Evolutionary conservation across 176 grass and related monocot genomes (phyloP).

Genomic region (Juncus effusus): DNA sequence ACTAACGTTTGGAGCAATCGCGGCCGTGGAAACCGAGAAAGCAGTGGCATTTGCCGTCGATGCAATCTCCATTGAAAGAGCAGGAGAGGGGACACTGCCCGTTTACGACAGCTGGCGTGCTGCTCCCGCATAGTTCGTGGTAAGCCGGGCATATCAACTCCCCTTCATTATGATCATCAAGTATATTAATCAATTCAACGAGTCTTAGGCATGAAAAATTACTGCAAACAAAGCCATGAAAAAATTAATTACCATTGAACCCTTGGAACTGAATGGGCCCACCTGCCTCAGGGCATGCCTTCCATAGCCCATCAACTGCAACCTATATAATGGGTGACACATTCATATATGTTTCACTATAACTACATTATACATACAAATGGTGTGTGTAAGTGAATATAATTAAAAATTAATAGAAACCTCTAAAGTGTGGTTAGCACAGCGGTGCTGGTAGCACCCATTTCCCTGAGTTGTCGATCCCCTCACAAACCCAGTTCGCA

Average conservation of each 20-base stretch:
- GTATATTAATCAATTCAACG: neutral
- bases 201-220: slow-evolving; percentile 9
- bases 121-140: slow-evolving; percentile 67
- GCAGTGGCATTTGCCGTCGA: slow-evolving; percentile 87
- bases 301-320: slow-evolving; percentile 98
- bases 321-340: too few species aligned
- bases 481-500: slow-evolving; percentile 94
- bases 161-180: slow-evolving; percentile 46
- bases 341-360: too few species aligned
- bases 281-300: slow-evolving; percentile 68
- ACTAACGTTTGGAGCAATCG: slow-evolving; percentile 83
- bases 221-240: slow-evolving; percentile 14
- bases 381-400: too few species aligned
- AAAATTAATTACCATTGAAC: slow-evolving; percentile 62
- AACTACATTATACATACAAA: too few species aligned
- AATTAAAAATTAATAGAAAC: too few species aligned
- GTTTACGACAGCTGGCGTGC: slow-evolving; percentile 36
- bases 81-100: slow-evolving; percentile 74
- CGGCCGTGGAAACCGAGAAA: slow-evolving; percentile 87
- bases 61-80: slow-evolving; percentile 84
- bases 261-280: slow-evolving; percentile 94
- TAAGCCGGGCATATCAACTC: slow-evolving; percentile 94
- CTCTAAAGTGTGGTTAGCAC: slow-evolving; percentile 76
- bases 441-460: slow-evolving; percentile 98
- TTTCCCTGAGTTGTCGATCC: slow-evolving; percentile 98